Conservation (phyloP, 129 eudicot genomes). For the Flaveria linearis region DNA sequence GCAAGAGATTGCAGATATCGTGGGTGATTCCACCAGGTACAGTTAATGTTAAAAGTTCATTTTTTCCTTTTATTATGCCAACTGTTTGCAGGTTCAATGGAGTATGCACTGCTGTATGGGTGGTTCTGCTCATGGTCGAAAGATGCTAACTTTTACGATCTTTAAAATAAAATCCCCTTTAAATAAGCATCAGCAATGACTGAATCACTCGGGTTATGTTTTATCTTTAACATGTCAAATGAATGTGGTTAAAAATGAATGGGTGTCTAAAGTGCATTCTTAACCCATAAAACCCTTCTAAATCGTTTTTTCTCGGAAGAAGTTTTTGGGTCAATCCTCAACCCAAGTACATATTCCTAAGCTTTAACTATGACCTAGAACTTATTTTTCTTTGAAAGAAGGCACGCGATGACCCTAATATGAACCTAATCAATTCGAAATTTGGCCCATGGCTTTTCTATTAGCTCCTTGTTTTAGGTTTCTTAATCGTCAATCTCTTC, state of each 20-base stretch:
- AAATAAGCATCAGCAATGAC: background rate
- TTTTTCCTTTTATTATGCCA: constrained; percentile 1
- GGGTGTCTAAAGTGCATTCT: background rate
- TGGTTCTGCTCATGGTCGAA: constrained; percentile 22
- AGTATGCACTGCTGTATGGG: background rate
- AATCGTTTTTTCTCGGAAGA: background rate
- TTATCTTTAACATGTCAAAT: background rate
- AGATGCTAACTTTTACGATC: background rate
- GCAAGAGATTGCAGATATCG: constrained; percentile 63
- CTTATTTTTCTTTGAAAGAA: background rate
- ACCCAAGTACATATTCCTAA: background rate
- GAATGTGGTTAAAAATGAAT: background rate
- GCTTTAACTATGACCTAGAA: background rate
- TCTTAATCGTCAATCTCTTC: background rate
- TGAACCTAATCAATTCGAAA: background rate
- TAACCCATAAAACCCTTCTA: background rate
- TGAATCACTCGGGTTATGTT: background rate
- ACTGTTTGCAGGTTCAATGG: constrained; percentile 34
- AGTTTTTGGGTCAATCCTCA: background rate
- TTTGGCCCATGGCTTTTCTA: background rate
- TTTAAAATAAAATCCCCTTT: constrained; percentile 1
- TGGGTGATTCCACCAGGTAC: constrained; percentile 94
- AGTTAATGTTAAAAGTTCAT: constrained; percentile 10
- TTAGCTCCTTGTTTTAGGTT: background rate
- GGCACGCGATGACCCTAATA: background rate